These are phyloP conservation scores for Fusarium illudens DNA, from an alignment of 2,329 filamentous ascomycete genomes.

Conservation along the genomic window DNA sequence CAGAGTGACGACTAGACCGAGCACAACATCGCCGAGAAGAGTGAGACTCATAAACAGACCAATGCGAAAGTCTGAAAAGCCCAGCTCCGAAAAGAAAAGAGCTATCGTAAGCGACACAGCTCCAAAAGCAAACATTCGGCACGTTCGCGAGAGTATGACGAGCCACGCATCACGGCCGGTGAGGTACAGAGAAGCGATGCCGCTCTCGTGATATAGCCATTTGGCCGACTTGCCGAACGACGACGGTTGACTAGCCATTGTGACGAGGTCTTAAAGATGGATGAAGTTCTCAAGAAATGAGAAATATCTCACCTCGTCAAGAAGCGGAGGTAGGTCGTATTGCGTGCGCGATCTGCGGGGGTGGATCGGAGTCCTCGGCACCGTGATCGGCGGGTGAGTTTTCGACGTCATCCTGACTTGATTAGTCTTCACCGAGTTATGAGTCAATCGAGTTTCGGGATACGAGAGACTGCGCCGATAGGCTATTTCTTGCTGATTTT, in stretches of 20 bases:
- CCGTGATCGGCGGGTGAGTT: conserved; percentile 17
- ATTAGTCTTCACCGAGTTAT: neutral
- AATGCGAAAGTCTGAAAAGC: conserved; percentile 65
- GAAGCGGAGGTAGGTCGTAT: conserved; percentile 4
- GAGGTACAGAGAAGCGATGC: conserved; percentile 55
- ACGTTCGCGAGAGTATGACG: conserved; percentile 48
- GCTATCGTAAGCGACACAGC: conserved; percentile 68
- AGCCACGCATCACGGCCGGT: conserved; percentile 52
- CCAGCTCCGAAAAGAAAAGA: conserved; percentile 65
- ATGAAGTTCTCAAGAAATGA: neutral
- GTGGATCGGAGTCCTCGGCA: conserved; percentile 26
- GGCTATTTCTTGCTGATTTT: neutral
- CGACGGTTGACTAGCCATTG: conserved; percentile 10
- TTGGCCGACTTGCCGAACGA: conserved; percentile 24
- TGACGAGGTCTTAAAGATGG: neutral
- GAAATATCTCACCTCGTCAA: neutral
- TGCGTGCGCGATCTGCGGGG: conserved; percentile 22
- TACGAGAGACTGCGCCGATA: neutral
- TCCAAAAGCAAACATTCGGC: conserved; percentile 71
- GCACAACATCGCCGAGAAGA: conserved; percentile 66
- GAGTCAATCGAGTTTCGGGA: neutral
- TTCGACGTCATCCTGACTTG: conserved; percentile 16
- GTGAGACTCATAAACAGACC: conserved; percentile 73
- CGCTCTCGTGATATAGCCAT: conserved; percentile 56
- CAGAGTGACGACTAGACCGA: conserved; percentile 65